phyloP scores from a whole-genome alignment of 1,139 yeast species.

The Pichia norvegensis region DNA sequence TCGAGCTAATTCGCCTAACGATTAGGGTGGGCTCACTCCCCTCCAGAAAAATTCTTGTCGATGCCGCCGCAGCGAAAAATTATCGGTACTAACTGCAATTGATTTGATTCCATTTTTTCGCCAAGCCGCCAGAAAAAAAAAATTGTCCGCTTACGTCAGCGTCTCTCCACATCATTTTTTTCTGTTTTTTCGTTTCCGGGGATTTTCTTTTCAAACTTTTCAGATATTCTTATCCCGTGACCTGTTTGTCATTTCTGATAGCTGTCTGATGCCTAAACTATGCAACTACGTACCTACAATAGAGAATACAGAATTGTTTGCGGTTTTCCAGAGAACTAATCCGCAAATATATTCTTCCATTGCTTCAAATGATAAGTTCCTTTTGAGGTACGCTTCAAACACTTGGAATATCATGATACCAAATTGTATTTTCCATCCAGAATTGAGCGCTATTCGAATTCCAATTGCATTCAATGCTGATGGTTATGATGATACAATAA shows the following conservation, averaged over 20 bases:
- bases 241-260: not conserved
- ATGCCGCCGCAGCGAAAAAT: no score
- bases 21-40: no score
- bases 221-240: not conserved
- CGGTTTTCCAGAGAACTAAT: constrained; percentile 11
- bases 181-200: not conserved
- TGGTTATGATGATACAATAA: not conserved
- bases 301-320: constrained; percentile 17
- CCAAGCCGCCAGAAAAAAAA: no score
- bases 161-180: no score
- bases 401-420: constrained; percentile 16
- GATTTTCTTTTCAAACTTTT: not conserved
- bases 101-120: no score
- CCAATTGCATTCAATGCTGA: constrained; percentile 4
- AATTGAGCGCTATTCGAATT: constrained; percentile 4
- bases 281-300: constrained; percentile 14
- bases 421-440: constrained; percentile 10
- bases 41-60: no score
- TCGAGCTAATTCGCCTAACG: no score
- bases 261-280: constrained; percentile 2
- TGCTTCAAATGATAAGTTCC: constrained; percentile 12
- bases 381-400: constrained; percentile 19
- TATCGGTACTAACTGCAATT: no score
- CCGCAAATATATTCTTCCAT: constrained; percentile 13
- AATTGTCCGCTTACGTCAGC: no score